Evolutionary conservation across 2,329 filamentous ascomycete species (phyloP), one percentile per base, ranked within the genome.

Genomic region (Aspergillus eucalypticola): DNA sequence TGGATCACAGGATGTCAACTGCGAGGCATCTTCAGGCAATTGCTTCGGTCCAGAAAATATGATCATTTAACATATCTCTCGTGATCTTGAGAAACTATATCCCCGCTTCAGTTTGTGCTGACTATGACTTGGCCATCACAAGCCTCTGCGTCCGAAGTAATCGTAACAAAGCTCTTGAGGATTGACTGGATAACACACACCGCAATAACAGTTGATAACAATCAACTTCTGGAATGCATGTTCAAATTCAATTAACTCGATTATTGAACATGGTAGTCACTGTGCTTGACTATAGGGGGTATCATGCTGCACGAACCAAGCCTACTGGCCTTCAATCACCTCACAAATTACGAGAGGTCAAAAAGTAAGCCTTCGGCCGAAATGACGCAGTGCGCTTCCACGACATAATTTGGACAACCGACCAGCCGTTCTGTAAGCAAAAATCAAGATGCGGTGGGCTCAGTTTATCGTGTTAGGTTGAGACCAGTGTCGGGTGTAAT

Each of bases 281-380:
- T 29, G 23, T 8, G 21, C 5, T 25, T 49, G 44, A 49, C 23
- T 41, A 54, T 39, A n/a, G 39, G 35, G 51, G 53, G 52, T 49
- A 56, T 52, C 53, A 15, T 52, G 56, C 54, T 60, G 48, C 57
- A 54, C 35, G 50, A 56, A 27, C 8, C 44, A 49, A 49, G 13
- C n/a, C 21, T 23, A 49, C 23, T 10, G 25, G 44, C 23, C 23
- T 29, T 27, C 8, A n/a, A 7, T 49, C n/a, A 8, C 23, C 44
- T n/a, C 23, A n/a, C 23, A 48, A 48, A n/a, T 11, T 3, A 23
- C 13, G 41, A 42, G 17, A 19, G 41, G 32, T 35, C 11, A 23
- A 19, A 21, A 29, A 29, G 8, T 15, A 50, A 17, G 46, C 15
- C 8, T 19, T 19, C 15, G 13, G 32, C 15, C 2, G 8, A 13